These are phyloP conservation scores for Ustilago curta DNA, from an alignment of 1,284 basidiomycete species.

Conservation along the genomic window DNA sequence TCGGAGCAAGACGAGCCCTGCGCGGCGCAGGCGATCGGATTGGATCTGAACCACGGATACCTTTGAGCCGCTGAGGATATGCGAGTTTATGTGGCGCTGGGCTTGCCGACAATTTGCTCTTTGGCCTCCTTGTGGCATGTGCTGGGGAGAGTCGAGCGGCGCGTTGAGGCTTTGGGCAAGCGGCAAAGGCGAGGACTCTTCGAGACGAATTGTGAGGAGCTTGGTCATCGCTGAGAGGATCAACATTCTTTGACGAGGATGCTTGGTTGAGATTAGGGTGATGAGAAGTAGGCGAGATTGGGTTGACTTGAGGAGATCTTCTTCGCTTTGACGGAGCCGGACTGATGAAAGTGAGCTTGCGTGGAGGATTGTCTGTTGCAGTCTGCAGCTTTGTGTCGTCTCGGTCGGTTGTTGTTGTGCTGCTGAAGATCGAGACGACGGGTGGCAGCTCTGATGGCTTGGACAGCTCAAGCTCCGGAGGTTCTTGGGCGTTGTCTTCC, in stretches of 20 bases:
- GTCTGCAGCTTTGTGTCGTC: not conserved
- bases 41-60: slow-evolving; percentile 38
- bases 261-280: not conserved
- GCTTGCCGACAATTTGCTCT: slow-evolving; percentile 39
- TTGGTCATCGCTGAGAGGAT: slow-evolving; percentile 13
- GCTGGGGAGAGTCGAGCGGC: slow-evolving; percentile 22
- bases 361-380: not conserved
- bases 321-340: slow-evolving; percentile 25
- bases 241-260: not conserved
- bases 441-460: slow-evolving; percentile 8
- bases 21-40: slow-evolving; percentile 46
- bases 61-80: slow-evolving; percentile 35
- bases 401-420: slow-evolving; percentile 3
- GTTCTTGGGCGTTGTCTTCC: slow-evolving; percentile 6
- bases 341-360: slow-evolving; percentile 32
- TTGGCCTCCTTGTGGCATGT: slow-evolving; percentile 10
- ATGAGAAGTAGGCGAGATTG: slow-evolving; percentile 2
- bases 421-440: slow-evolving; percentile 22
- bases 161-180: slow-evolving; percentile 40
- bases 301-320: slow-evolving; percentile 3
- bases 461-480: not conserved
- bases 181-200: slow-evolving; percentile 34
- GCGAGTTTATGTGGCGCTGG: slow-evolving; percentile 44
- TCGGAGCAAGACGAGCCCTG: not conserved
- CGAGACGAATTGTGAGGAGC: slow-evolving; percentile 7